Conservation (phyloP, 2,329 filamentous ascomycete species). For the Hansfordia pulvinata region DNA sequence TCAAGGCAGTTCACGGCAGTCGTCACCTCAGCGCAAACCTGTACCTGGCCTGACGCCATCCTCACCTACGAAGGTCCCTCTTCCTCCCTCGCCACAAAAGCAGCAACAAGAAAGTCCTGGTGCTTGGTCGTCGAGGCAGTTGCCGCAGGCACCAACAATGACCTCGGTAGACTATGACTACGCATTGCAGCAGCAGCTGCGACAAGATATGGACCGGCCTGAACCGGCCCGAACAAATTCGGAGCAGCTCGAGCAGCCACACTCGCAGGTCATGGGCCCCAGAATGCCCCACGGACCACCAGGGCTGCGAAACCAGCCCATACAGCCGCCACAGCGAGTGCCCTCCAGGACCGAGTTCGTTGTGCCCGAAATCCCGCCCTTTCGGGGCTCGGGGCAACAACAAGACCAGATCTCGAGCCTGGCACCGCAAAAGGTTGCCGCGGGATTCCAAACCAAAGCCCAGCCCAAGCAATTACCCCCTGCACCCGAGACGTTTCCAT, state of each 20-base stretch:
- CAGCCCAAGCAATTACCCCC: constrained; percentile 31
- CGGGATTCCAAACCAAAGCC: constrained; percentile 41
- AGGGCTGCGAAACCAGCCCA: too few relatives aligned
- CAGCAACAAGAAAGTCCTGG: constrained; percentile 17
- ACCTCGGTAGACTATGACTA: constrained; percentile 47
- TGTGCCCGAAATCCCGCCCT: constrained; percentile 42
- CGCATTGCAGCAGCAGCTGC: constrained; percentile 47
- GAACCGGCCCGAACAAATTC: too few relatives aligned
- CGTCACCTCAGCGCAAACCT: constrained; percentile 46
- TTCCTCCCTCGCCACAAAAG: constrained; percentile 46
- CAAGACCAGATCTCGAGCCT: constrained; percentile 9
- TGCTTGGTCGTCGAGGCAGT: constrained; percentile 30
- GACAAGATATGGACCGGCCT: constrained; percentile 44
- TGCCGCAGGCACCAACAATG: constrained; percentile 29
- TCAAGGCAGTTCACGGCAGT: constrained; percentile 38
- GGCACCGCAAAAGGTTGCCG: constrained; percentile 20
- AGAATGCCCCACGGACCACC: too few relatives aligned
- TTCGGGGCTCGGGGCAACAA: constrained; percentile 22
- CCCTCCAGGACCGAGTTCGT: constrained; percentile 26
- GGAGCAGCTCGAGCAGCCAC: too few relatives aligned
- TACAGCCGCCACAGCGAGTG: constrained; percentile 19
- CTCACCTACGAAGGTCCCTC: constrained; percentile 46
- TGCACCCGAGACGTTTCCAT: constrained; percentile 37
- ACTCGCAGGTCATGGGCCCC: too few relatives aligned
- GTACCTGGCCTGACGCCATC: constrained; percentile 21